Evolutionary conservation across 768 basidiomycete genomes (phyloP), one percentile per base, ranked within the genome.

Genomic region (Mycena kentingensis): DNA sequence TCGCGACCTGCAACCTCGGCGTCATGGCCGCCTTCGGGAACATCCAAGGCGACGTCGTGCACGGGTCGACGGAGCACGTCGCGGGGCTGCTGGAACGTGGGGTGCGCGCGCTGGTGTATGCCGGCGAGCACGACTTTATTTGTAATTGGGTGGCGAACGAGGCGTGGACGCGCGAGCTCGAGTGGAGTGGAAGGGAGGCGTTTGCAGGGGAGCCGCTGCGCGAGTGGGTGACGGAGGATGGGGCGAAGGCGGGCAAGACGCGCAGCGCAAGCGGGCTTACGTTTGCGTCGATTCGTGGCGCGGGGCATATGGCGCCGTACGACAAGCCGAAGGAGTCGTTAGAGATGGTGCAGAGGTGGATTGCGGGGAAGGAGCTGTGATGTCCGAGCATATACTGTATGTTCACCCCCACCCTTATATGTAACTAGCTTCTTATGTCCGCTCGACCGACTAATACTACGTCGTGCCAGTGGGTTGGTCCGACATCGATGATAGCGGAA

Each of bases 291-390:
- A 37, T 37, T 32, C 68, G 76, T 37, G 85, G 78, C 4, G 89
- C 87, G 24, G 88, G 88, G n/a, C 88, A 90, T 70, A 86, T 83
- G 81, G 80, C n/a, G 22, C 85, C 86, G 3, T 83, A 81, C 58
- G 82, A 88, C 57, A 83, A 84, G 62, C 82, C 82, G 7, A 73
- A 72, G 49, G 78, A 82, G 56, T 73, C 79, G 10, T 65, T 84
- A 34, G 72, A 67, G 26, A 68, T 85, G 21, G 69, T 80, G 10
- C 77, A 77, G 39, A 70, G 70, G 38, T 83, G 81, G 83, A 51
- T 83, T 46, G 69, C 68, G 11, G 64, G 55, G 13, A 45, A 61
- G 32, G 41, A 42, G 21, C 41, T 42, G 10, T 42, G 41, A 42
- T n/a, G n/a, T n/a, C n/a, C n/a, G n/a, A n/a, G n/a, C n/a, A n/a